Conservation (phyloP, 768 basidiomycete species). For the Hypsizygus marmoreus region DNA sequence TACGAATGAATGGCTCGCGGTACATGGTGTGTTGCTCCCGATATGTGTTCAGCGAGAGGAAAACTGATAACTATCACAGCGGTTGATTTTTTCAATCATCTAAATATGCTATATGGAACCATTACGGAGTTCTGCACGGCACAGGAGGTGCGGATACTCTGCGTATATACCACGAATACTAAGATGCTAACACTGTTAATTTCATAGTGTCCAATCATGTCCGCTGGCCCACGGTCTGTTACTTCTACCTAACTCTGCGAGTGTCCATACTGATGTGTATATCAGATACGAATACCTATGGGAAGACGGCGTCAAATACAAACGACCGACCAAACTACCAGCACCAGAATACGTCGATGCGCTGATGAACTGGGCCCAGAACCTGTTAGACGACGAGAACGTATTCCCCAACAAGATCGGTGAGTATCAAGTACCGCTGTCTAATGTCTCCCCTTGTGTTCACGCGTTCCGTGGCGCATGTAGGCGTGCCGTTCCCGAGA, state of each 20-base stretch:
- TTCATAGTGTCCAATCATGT: slow-evolving; percentile 90
- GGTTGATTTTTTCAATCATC: slow-evolving; percentile 99
- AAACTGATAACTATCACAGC: slow-evolving; percentile 47
- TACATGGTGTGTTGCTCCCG: slow-evolving; percentile 72
- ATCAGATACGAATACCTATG: slow-evolving; percentile 90
- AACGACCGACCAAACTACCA: slow-evolving; percentile 89
- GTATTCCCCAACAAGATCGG: slow-evolving; percentile 97
- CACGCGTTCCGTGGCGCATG: not conserved
- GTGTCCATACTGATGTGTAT: not conserved
- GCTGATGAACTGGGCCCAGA: slow-evolving; percentile 98
- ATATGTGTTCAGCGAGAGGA: not conserved
- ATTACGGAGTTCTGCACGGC: slow-evolving; percentile 97
- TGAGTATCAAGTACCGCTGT: slow-evolving; percentile 26
- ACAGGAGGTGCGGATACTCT: slow-evolving; percentile 65
- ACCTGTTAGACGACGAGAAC: slow-evolving; percentile 86
- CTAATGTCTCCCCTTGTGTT: slow-evolving; percentile 1
- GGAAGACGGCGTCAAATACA: slow-evolving; percentile 89
- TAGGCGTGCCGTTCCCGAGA: slow-evolving; percentile 88
- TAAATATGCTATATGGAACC: slow-evolving; percentile 99
- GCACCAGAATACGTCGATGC: slow-evolving; percentile 97
- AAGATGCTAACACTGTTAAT: slow-evolving; percentile 5
- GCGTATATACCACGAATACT: not conserved
- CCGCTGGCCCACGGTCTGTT: slow-evolving; percentile 85
- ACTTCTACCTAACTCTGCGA: not conserved
- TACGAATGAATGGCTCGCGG: slow-evolving; percentile 98